These are phyloP conservation scores for Penicillium paxilli DNA, from an alignment of 495 filamentous ascomycete genomes.

Conservation along the genomic window DNA sequence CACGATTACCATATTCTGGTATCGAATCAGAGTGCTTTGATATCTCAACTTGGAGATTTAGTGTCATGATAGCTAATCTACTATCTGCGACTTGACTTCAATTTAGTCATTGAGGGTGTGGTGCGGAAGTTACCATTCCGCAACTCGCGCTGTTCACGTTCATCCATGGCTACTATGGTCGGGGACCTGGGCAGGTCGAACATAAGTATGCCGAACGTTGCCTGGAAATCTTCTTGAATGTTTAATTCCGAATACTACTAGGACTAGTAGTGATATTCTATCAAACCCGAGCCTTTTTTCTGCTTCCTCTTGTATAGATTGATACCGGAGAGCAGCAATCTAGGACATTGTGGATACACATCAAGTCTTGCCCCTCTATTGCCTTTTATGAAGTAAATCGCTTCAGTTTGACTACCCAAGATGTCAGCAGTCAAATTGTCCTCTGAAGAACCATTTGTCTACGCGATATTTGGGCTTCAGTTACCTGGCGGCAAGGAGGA, in stretches of 20 bases:
- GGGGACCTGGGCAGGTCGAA: too few species aligned
- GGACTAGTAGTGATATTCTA: too few species aligned
- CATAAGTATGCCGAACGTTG: too few species aligned
- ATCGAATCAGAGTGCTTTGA: not conserved
- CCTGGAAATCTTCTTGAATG: too few species aligned
- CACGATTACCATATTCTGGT: not conserved
- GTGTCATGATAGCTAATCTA: not conserved
- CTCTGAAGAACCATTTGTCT: constrained; percentile 4
- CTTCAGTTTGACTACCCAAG: not conserved
- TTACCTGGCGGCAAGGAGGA: not conserved
- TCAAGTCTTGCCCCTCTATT: not conserved
- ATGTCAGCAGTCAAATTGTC: constrained; percentile 7
- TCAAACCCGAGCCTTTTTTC: too few species aligned
- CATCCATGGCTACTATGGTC: too few species aligned
- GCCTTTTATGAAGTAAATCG: not conserved
- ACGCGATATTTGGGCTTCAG: constrained; percentile 20
- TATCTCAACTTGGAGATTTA: not conserved
- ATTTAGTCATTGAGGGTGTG: not conserved
- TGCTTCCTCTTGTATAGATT: too few species aligned
- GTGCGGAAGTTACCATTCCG: too few species aligned
- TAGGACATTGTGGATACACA: too few species aligned
- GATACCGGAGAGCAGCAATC: too few species aligned
- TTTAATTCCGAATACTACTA: too few species aligned
- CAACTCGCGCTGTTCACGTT: too few species aligned
- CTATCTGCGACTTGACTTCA: not conserved